Percentiles rank a stretch among this genome's conserved stretches.
Conservation (phyloP, 2,329 filamentous ascomycete species). For the Calonectria hawksworthii region DNA sequence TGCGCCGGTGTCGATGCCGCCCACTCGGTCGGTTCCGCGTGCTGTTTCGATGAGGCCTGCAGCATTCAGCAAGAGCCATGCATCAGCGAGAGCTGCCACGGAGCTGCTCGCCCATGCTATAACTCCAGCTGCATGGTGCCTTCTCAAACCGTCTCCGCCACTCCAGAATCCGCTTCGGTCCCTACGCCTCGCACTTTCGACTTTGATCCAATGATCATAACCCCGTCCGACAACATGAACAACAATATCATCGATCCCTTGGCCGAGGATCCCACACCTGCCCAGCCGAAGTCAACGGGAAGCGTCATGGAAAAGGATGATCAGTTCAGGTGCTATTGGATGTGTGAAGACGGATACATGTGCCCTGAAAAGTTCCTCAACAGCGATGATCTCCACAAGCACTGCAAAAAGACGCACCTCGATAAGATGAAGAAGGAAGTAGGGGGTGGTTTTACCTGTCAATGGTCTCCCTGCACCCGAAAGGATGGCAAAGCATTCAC, state of each 20-base stretch:
- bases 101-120: slow-evolving; percentile 52
- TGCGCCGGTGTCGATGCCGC: slow-evolving; percentile 47
- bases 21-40: slow-evolving; percentile 28
- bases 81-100: slow-evolving; percentile 49
- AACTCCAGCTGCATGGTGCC: slow-evolving; percentile 51
- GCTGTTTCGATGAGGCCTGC: slow-evolving; percentile 51
- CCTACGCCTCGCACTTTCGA: slow-evolving; percentile 47
- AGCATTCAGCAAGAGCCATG: slow-evolving; percentile 52
- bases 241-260: background rate
- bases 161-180: slow-evolving; percentile 45
- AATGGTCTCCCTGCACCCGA: slow-evolving; percentile 70
- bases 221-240: slow-evolving; percentile 30
- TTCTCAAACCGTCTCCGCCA: slow-evolving; percentile 36
- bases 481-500: slow-evolving; percentile 62
- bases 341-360: slow-evolving; percentile 38
- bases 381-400: slow-evolving; percentile 66
- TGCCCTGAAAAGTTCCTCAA: slow-evolving; percentile 56
- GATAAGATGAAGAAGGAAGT: slow-evolving; percentile 59
- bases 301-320: slow-evolving; percentile 36
- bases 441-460: slow-evolving; percentile 65
- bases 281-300: background rate
- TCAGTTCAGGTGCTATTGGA: slow-evolving; percentile 53
- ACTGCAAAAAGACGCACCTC: slow-evolving; percentile 67
- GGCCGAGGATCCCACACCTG: background rate
- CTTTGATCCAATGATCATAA: slow-evolving; percentile 38